phyloP scores from a whole-genome alignment of 176 grass and related monocot species.

The Eragrostis curvula region DNA sequence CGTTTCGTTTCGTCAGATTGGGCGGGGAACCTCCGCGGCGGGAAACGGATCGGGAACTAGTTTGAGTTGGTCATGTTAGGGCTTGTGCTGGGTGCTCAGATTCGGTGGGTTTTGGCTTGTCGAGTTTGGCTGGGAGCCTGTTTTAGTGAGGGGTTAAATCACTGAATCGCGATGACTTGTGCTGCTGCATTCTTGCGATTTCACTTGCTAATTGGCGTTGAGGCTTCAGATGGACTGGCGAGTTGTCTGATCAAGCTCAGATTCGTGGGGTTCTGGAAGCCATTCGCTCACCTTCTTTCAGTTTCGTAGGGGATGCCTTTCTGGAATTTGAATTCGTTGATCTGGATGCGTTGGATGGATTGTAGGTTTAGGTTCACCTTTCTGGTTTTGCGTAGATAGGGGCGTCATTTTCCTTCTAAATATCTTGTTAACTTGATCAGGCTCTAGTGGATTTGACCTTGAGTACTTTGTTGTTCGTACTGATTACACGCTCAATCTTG shows the following conservation, averaged over 20 bases:
- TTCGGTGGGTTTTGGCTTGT: constrained; percentile 34
- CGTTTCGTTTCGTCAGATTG: constrained; percentile 42
- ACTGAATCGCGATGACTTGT: constrained; percentile 16
- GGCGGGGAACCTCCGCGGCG: constrained; percentile 17
- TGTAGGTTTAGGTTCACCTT: constrained; percentile 21
- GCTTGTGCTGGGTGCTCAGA: constrained; percentile 22
- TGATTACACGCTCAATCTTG: neutral
- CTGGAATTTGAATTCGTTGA: constrained; percentile 28
- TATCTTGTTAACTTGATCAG: neutral
- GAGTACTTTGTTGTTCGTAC: neutral
- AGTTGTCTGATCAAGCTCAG: neutral
- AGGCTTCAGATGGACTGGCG: constrained; percentile 11
- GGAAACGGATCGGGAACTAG: constrained; percentile 38
- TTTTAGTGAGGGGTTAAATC: neutral
- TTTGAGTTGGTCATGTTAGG: constrained; percentile 16
- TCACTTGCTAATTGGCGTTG: constrained; percentile 14
- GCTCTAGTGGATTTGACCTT: neutral
- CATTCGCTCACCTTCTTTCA: neutral
- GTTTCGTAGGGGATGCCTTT: neutral
- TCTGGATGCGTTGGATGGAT: neutral
- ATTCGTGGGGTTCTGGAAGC: constrained; percentile 25
- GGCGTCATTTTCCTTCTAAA: neutral
- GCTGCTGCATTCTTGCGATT: constrained; percentile 13
- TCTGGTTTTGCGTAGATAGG: neutral
- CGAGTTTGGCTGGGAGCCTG: neutral